Evolutionary conservation across 257 asterid genomes (phyloP).

Genomic region (Catharanthus roseus): DNA sequence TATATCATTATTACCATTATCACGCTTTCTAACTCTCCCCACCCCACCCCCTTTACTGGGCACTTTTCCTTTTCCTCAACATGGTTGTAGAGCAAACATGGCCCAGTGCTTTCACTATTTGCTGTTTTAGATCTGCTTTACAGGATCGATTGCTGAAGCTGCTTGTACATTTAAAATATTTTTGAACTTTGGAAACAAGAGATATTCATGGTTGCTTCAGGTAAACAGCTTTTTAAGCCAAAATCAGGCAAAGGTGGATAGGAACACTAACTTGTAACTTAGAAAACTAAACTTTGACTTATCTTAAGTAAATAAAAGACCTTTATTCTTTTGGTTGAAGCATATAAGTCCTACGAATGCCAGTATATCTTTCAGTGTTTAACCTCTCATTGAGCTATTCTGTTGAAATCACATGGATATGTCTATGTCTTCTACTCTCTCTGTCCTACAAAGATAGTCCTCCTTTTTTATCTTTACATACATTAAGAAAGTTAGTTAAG

Average conservation of each 20-base stretch:
- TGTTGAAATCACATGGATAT: no score
- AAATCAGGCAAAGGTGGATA: not conserved
- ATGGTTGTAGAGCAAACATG: not conserved
- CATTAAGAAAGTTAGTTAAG: no score
- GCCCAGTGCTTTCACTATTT: not conserved
- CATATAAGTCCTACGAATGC: not conserved
- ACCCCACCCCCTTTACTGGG: no score
- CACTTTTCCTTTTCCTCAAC: no score
- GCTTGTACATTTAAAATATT: not conserved
- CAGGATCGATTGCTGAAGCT: not conserved
- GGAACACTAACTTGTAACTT: not conserved
- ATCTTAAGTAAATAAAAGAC: not conserved
- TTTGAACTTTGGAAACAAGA: not conserved
- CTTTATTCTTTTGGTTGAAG: no score
- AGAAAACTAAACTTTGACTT: not conserved
- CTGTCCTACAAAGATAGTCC: no score
- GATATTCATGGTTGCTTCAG: not conserved
- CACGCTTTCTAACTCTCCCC: no score
- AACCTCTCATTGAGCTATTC: not conserved
- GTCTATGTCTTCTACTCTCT: no score
- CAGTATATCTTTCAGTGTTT: not conserved
- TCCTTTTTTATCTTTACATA: no score
- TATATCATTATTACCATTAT: no score
- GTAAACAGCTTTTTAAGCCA: not conserved
- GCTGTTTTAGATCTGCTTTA: not conserved